Conservation (phyloP, 1,284 basidiomycete species). For the Trichosporon sp. region DNA sequence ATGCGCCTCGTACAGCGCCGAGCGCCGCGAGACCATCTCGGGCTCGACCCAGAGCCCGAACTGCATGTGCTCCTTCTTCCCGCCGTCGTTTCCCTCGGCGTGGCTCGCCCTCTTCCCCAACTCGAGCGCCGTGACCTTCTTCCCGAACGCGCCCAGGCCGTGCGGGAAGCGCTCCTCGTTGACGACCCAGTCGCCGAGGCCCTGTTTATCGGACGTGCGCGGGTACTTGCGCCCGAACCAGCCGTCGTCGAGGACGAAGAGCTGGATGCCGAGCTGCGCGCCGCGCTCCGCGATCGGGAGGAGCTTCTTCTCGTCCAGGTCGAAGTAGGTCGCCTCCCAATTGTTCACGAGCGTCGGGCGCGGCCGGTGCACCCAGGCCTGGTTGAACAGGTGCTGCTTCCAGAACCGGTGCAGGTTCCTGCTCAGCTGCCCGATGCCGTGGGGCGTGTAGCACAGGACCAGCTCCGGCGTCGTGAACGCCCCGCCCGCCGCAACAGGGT, state of each 20-base stretch:
- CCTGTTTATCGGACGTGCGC: constrained; percentile 24
- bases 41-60: constrained; percentile 43
- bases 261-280: constrained; percentile 28
- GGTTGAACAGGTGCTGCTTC: constrained; percentile 26
- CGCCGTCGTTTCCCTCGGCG: not conserved
- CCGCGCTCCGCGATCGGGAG: constrained; percentile 24
- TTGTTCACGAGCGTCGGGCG: constrained; percentile 36
- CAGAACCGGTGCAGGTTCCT: constrained; percentile 29
- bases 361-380: constrained; percentile 14
- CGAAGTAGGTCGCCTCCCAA: constrained; percentile 41
- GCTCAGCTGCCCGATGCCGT: constrained; percentile 31
- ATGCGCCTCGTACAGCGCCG: constrained; percentile 32
- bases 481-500: constrained; percentile 23
- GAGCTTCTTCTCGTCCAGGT: constrained; percentile 28
- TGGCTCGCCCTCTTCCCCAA: not conserved
- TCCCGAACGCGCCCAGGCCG: constrained; percentile 25
- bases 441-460: constrained; percentile 24
- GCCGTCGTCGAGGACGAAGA: constrained; percentile 42
- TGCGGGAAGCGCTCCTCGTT: constrained; percentile 31
- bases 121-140: constrained; percentile 13
- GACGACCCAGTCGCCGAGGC: constrained; percentile 36
- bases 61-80: constrained; percentile 13
- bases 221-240: constrained; percentile 40
- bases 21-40: constrained; percentile 39
- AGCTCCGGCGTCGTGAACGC: constrained; percentile 33